Evolutionary conservation across 768 basidiomycete species (phyloP).

Genomic region (Podaxis rugospora): DNA sequence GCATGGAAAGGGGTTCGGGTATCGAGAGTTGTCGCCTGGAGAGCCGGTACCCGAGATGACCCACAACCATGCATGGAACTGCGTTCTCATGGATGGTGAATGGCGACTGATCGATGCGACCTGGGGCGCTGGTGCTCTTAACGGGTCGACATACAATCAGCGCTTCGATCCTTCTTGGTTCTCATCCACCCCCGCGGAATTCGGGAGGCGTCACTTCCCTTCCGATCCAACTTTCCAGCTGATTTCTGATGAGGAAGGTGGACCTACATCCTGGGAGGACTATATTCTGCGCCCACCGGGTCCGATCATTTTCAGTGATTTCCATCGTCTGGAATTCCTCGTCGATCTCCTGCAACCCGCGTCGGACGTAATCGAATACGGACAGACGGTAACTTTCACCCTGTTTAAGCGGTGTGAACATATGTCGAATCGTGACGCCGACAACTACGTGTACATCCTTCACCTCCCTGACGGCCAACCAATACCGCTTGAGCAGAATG

Average conservation of each 20-base stretch:
- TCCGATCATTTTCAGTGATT: conserved; percentile 31
- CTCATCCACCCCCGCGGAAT: conserved; percentile 35
- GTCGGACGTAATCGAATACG: conserved; percentile 26
- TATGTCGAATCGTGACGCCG: conserved; percentile 34
- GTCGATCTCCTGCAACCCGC: conserved; percentile 31
- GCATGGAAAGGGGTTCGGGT: conserved; percentile 45
- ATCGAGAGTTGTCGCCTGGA: conserved; percentile 25
- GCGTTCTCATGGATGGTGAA: conserved; percentile 36
- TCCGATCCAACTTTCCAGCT: conserved; percentile 40
- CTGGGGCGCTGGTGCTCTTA: conserved; percentile 44
- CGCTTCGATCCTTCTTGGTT: conserved; percentile 39
- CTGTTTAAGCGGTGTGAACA: conserved; percentile 44
- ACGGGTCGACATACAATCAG: conserved; percentile 27
- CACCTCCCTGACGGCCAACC: conserved; percentile 26
- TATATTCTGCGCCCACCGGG: conserved; percentile 39
- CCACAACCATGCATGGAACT: conserved; percentile 47
- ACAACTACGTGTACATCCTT: conserved; percentile 40
- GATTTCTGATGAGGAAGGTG: conserved; percentile 32
- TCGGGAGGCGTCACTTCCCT: conserved; percentile 40
- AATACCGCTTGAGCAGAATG: conserved; percentile 30
- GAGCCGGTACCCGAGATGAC: conserved; percentile 31
- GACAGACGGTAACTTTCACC: conserved; percentile 32
- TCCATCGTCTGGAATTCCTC: conserved; percentile 29
- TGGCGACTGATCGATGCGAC: conserved; percentile 45
- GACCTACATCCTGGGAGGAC: conserved; percentile 37